Evolutionary conservation across 768 basidiomycete species (phyloP).

Genomic region (Calocera cornea): DNA sequence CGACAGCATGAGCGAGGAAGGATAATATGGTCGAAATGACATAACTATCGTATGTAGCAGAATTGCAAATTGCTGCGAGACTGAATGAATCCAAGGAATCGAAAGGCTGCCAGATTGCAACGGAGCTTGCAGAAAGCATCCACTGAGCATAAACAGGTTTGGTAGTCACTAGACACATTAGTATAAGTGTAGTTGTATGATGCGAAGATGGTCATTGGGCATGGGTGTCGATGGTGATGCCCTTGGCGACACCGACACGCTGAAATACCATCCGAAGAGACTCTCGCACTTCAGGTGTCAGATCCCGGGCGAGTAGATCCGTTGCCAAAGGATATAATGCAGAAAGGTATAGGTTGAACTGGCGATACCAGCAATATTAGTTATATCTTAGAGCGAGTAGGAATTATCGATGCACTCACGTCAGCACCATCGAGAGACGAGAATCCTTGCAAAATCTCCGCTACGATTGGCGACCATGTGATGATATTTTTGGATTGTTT

Average conservation of each 20-base stretch:
- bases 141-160: too few species aligned
- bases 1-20: too few species aligned
- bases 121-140: too few species aligned
- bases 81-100: too few species aligned
- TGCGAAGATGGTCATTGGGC: neutral
- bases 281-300: slow-evolving; percentile 68
- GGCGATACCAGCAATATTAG: slow-evolving; percentile 6
- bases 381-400: slow-evolving; percentile 9
- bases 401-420: slow-evolving; percentile 36
- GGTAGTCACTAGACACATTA: too few species aligned
- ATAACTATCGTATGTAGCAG: too few species aligned
- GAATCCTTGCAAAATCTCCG: slow-evolving; percentile 83
- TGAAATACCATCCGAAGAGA: slow-evolving; percentile 66
- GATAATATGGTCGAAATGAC: too few species aligned
- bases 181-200: too few species aligned
- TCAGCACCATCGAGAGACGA: slow-evolving; percentile 80
- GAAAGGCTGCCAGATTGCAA: too few species aligned
- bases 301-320: slow-evolving; percentile 69
- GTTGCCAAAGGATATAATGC: slow-evolving; percentile 83
- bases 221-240: neutral
- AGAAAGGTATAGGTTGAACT: slow-evolving; percentile 83
- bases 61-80: too few species aligned
- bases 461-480: slow-evolving; percentile 99
- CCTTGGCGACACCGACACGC: slow-evolving; percentile 36
- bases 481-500: slow-evolving; percentile 88